Evolutionary conservation across 2,329 filamentous ascomycete genomes (phyloP).

Genomic region (Penicillium oxalicum): DNA sequence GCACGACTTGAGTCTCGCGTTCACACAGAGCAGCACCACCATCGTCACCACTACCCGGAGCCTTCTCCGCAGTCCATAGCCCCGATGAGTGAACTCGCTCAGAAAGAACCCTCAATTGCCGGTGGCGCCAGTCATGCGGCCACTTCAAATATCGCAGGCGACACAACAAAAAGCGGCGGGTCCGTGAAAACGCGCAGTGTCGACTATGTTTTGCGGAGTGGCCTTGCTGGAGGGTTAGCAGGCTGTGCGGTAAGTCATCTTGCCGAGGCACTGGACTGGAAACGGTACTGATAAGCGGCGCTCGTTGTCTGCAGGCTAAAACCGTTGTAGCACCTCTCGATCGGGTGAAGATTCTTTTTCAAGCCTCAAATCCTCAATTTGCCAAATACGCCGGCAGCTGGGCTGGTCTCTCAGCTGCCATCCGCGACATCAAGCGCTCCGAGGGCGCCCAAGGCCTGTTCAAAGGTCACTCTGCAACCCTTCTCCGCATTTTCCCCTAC

Average conservation of each 20-base stretch:
- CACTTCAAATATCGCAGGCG: slow-evolving; percentile 10
- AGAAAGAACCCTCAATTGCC: slow-evolving; percentile 18
- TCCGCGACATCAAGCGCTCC: slow-evolving; percentile 71
- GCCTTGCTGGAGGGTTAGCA: slow-evolving; percentile 80
- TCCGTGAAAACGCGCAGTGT: slow-evolving; percentile 51
- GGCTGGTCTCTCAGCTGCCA: slow-evolving; percentile 73
- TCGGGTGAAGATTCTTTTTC: slow-evolving; percentile 97
- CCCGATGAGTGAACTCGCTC: slow-evolving; percentile 30
- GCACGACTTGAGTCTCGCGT: slow-evolving; percentile 19
- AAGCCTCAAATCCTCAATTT: slow-evolving; percentile 89
- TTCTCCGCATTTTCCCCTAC: slow-evolving; percentile 93
- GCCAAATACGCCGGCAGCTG: slow-evolving; percentile 87
- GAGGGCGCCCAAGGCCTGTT: slow-evolving; percentile 76
- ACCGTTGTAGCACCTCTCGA: slow-evolving; percentile 93
- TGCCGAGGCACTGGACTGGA: not conserved
- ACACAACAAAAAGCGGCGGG: slow-evolving; percentile 27
- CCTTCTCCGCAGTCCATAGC: slow-evolving; percentile 14
- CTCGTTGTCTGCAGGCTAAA: slow-evolving; percentile 63
- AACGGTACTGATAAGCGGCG: slow-evolving; percentile 5
- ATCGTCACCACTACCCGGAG: slow-evolving; percentile 11
- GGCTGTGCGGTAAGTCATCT: slow-evolving; percentile 70
- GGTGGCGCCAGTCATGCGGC: slow-evolving; percentile 15
- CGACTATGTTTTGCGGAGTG: slow-evolving; percentile 78
- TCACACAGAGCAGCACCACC: slow-evolving; percentile 7
- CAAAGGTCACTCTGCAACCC: slow-evolving; percentile 87